phyloP scores from a whole-genome alignment of 345 rosid genomes.

The Salix arbutifolia region DNA sequence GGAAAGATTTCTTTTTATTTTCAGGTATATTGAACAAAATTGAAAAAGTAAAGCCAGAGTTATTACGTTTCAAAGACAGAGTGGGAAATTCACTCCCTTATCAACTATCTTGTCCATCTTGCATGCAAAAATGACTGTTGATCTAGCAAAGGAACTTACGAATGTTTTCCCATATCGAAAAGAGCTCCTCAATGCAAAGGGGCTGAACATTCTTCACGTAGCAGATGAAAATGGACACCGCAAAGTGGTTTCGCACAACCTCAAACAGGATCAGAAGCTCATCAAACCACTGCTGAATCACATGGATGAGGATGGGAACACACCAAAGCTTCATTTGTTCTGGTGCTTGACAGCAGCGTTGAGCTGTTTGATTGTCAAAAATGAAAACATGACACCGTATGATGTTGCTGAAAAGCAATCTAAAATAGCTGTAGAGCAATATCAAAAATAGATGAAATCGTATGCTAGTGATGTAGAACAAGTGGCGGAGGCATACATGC shows the following conservation, averaged over 20 bases:
- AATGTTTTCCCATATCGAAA: not conserved
- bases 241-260: not conserved
- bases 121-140: not conserved
- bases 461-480: too few species aligned
- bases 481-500: too few species aligned
- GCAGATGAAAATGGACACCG: not conserved
- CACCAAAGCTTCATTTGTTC: not conserved
- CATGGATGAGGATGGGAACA: not conserved
- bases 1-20: not conserved
- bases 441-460: not conserved
- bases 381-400: not conserved
- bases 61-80: conserved; percentile 11
- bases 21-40: conserved; percentile 15
- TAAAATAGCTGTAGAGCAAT: not conserved
- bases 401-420: not conserved
- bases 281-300: not conserved
- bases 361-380: not conserved
- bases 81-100: conserved; percentile 8
- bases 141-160: not conserved
- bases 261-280: not conserved
- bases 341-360: not conserved
- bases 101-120: not conserved
- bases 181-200: not conserved
- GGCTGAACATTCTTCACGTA: not conserved
- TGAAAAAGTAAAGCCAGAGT: conserved; percentile 2